Conservation (phyloP, 2,329 filamentous ascomycete genomes). For the Bipolaris sorokiniana region DNA sequence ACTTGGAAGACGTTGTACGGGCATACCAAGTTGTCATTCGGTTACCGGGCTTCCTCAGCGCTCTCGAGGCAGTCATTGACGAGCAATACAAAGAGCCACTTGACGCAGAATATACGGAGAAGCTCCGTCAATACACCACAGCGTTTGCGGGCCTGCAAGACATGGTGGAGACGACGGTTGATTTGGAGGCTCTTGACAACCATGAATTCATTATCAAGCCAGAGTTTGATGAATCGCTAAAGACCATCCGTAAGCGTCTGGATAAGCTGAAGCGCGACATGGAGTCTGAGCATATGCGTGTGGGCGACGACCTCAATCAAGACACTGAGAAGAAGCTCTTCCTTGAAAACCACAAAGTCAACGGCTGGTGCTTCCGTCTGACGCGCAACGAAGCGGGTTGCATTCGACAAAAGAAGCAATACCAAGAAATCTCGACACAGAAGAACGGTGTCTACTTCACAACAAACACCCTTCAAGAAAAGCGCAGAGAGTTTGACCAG, state of each 20-base stretch:
- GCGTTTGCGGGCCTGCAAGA: constrained; percentile 87
- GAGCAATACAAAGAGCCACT: constrained; percentile 88
- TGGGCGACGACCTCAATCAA: constrained; percentile 81
- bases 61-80: constrained; percentile 93
- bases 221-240: constrained; percentile 89
- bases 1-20: constrained; percentile 91
- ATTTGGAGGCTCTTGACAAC: constrained; percentile 91
- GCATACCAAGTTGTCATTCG: constrained; percentile 95
- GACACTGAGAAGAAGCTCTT: constrained; percentile 99
- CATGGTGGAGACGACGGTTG: constrained; percentile 98
- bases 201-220: constrained; percentile 99
- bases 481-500: constrained; percentile 91
- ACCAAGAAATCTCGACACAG: constrained; percentile 95
- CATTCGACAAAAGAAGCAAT: constrained; percentile 88
- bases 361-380: constrained; percentile 95
- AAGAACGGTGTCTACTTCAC: constrained; percentile 99
- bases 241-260: constrained; percentile 87
- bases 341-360: constrained; percentile 91
- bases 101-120: constrained; percentile 84
- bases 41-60: constrained; percentile 85
- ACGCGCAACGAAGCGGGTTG: constrained; percentile 89
- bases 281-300: constrained; percentile 77
- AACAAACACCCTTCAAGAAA: constrained; percentile 76
- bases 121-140: constrained; percentile 74
- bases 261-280: constrained; percentile 85